Conservation (phyloP, 75 land plant genomes). For the Adiantum capillusveneris region DNA sequence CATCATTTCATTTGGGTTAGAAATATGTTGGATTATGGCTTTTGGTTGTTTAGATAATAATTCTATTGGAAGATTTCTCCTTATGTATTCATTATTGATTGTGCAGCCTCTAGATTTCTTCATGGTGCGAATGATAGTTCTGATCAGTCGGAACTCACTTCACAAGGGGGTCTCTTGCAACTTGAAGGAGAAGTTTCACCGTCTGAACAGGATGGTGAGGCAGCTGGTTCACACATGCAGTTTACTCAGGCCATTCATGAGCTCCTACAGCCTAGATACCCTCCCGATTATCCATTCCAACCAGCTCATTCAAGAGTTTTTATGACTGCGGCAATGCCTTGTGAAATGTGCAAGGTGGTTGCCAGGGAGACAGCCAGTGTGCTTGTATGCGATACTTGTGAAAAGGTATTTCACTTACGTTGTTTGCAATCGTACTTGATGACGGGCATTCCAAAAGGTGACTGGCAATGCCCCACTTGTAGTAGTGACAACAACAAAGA, state of each 20-base stretch:
- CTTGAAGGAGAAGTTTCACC: too few species aligned
- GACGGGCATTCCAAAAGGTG: constrained; percentile 57
- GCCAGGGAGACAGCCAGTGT: constrained; percentile 42
- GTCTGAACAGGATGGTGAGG: background rate
- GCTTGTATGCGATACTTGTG: constrained; percentile 81
- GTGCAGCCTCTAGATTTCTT: too few species aligned
- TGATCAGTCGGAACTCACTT: too few species aligned
- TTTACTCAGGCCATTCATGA: constrained; percentile 31
- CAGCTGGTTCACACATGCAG: constrained; percentile 11
- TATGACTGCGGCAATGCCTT: constrained; percentile 47
- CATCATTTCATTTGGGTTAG: too few species aligned
- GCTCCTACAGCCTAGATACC: constrained; percentile 30
- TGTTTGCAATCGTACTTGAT: constrained; percentile 48
- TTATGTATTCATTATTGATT: too few species aligned
- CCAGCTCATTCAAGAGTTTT: constrained; percentile 53
- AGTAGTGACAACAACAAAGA: constrained; percentile 5
- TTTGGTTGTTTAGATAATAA: too few species aligned
- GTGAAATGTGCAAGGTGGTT: constrained; percentile 49
- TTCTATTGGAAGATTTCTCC: too few species aligned
- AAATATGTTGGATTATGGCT: too few species aligned
- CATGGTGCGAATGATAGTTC: too few species aligned
- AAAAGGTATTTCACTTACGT: constrained; percentile 61
- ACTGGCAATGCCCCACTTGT: constrained; percentile 64
- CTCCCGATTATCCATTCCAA: constrained; percentile 31
- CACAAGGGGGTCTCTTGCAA: too few species aligned